Conservation (phyloP, 2,329 filamentous ascomycete genomes). For the Aspergillus ochraceoroseus region DNA sequence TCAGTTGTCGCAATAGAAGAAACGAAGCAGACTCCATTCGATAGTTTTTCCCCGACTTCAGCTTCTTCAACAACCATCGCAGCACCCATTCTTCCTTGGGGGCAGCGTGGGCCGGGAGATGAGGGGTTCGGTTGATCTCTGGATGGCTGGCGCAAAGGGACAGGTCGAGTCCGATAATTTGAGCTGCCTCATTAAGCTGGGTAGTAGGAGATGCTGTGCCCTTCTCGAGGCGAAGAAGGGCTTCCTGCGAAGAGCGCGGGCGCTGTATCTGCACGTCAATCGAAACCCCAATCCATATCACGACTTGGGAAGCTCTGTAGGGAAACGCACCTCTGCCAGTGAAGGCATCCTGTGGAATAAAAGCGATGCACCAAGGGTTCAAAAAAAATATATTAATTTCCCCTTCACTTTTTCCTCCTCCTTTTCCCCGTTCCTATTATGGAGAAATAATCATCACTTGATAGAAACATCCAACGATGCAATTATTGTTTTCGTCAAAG, state of each 20-base stretch:
- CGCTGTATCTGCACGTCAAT: constrained; percentile 24
- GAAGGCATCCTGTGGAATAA: constrained; percentile 33
- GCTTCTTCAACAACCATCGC: constrained; percentile 60
- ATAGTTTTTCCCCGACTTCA: constrained; percentile 46
- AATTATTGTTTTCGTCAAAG: constrained; percentile 4
- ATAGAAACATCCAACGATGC: constrained; percentile 5
- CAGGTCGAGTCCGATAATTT: constrained; percentile 42
- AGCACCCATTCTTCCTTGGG: constrained; percentile 62
- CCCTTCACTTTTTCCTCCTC: constrained; percentile 8
- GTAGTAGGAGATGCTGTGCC: constrained; percentile 37
- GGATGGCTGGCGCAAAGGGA: constrained; percentile 31
- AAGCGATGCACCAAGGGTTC: too few species aligned
- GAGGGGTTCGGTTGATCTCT: constrained; percentile 25
- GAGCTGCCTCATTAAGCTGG: constrained; percentile 42
- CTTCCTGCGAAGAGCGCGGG: constrained; percentile 41
- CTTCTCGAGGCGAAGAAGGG: constrained; percentile 45
- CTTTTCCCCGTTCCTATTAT: constrained; percentile 4
- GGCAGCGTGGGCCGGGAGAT: constrained; percentile 27
- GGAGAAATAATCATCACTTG: neutral
- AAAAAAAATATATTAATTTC: too few species aligned
- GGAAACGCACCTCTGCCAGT: constrained; percentile 34
- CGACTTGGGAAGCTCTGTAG: neutral
- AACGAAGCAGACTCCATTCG: constrained; percentile 47
- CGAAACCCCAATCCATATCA: too few species aligned
- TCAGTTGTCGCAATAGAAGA: constrained; percentile 57